Percentiles rank a stretch among this genome's conserved stretches.
Conservation (phyloP, 257 asterid species). For the Sherardia arvensis region DNA sequence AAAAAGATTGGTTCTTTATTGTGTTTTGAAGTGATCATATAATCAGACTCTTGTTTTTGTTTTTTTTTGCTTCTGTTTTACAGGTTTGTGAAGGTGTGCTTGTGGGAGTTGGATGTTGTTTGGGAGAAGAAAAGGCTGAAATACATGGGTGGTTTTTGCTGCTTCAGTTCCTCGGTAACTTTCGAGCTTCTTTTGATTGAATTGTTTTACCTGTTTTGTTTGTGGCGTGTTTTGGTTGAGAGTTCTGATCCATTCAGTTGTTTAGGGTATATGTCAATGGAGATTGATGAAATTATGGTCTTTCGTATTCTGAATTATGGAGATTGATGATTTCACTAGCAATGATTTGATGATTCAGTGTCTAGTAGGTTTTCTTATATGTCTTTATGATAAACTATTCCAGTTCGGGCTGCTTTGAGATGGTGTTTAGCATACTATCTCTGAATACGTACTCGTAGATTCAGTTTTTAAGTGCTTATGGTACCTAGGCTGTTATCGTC, state of each 20-base stretch:
- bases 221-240: background rate
- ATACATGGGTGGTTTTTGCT: slow-evolving; percentile 60
- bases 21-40: slow-evolving; percentile 19
- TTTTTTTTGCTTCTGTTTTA: background rate
- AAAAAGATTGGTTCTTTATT: slow-evolving; percentile 26
- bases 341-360: background rate
- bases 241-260: slow-evolving; percentile 3
- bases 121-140: slow-evolving; percentile 32
- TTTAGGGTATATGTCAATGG: background rate
- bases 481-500: background rate
- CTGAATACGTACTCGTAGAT: background rate
- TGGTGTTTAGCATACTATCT: background rate
- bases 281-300: background rate
- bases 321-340: background rate
- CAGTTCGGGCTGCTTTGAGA: slow-evolving; percentile 1
- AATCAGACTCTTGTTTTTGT: slow-evolving; percentile 16
- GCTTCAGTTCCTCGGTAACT: slow-evolving; percentile 65
- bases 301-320: background rate
- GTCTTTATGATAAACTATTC: background rate
- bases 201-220: background rate
- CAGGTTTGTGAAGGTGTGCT: slow-evolving; percentile 34
- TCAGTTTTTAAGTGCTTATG: background rate
- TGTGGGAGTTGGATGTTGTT: slow-evolving; percentile 43
- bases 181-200: slow-evolving; percentile 4
- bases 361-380: background rate